Base-by-base conservation (phyloP, 345 rosid genomes). In the Kernera saxatilis region DNA sequence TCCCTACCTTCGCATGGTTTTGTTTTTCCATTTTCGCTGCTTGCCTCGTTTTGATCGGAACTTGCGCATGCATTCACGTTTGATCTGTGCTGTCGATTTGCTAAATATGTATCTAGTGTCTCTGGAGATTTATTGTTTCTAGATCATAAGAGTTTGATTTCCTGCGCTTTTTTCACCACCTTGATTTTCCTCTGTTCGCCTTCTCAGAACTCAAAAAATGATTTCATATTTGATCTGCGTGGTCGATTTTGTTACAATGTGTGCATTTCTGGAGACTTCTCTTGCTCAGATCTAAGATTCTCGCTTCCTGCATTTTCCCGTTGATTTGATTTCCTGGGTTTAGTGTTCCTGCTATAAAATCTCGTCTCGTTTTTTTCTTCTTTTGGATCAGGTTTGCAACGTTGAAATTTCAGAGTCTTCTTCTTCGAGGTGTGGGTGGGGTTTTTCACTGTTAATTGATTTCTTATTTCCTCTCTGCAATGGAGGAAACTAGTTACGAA, bases 1-100 rank as follows among this genome's bases (percentile, higher is more conserved):
- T 25, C 57, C 56, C 49, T 44, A n/a, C n/a, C 21, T 58, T 70
- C 40, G 50, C 23, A 35, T 60, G n/a, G 4, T 18, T 25, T 37
- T 19, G n/a, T 30, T 19, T 32, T 45, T 11, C 37, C 15, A 13
- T n/a, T n/a, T n/a, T 12, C 55, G 54, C 52, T 41, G 64, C 55
- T 53, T 48, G 41, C 66, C 60, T 66, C 67, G 71, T 57, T 57
- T 39, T 57, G 53, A 48, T 73, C 71, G 59, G 67, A 64, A 39
- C 43, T 73, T 48, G 2, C 36, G 22, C 77, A 73, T 73, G 77
- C 77, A 73, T 22, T 46, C 30, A 3, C 67, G 8, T 26, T 45
- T 26, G 7, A 55, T 64, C 43, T 5, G 2, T 37, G 43, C 26
- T 37, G 5, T 45, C 58, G 58, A 73, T 44, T 64, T 35, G 2